phyloP scores from a whole-genome alignment of 306 rosid species.

The Glycyrrhiza uralensis region DNA sequence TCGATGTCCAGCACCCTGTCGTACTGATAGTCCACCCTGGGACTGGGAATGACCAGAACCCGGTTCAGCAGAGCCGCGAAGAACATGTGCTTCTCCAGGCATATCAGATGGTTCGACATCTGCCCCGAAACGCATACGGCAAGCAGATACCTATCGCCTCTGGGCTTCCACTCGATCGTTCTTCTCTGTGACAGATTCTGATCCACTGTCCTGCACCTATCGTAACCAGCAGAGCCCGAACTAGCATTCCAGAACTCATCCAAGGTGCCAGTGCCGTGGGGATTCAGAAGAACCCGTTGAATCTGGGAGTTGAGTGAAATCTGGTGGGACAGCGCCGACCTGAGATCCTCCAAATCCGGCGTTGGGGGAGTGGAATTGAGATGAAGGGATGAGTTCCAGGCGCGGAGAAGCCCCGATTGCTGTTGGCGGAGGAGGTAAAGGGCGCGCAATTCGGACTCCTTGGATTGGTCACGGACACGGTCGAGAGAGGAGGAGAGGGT shows the following conservation, averaged over 20 bases:
- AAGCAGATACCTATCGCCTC: constrained; percentile 50
- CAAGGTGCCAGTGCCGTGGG: constrained; percentile 40
- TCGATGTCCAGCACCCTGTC: constrained; percentile 73
- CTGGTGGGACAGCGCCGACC: constrained; percentile 48
- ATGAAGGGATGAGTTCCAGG: constrained; percentile 53
- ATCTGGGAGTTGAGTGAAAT: constrained; percentile 70
- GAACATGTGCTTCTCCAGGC: constrained; percentile 90
- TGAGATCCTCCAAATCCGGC: constrained; percentile 33
- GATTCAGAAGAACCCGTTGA: constrained; percentile 53
- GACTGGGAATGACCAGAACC: constrained; percentile 69
- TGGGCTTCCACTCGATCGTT: constrained; percentile 77
- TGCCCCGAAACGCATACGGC: constrained; percentile 77
- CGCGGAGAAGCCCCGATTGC: constrained; percentile 51
- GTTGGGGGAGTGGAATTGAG: constrained; percentile 23
- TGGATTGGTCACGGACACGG: constrained; percentile 29
- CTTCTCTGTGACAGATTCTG: constrained; percentile 44
- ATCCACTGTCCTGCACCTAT: constrained; percentile 54
- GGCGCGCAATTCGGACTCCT: constrained; percentile 69
- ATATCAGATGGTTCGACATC: constrained; percentile 83
- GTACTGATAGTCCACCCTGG: constrained; percentile 60
- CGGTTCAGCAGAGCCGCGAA: constrained; percentile 76
- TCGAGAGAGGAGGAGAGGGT: constrained; percentile 15
- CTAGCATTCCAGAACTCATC: constrained; percentile 31
- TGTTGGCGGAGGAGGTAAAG: constrained; percentile 63
- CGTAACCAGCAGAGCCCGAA: constrained; percentile 27